A percentile compares a stretch with the other conserved stretches of the same genome.
Conservation (phyloP, 2,329 filamentous ascomycete genomes). For the Clarireedia hainanense region DNA sequence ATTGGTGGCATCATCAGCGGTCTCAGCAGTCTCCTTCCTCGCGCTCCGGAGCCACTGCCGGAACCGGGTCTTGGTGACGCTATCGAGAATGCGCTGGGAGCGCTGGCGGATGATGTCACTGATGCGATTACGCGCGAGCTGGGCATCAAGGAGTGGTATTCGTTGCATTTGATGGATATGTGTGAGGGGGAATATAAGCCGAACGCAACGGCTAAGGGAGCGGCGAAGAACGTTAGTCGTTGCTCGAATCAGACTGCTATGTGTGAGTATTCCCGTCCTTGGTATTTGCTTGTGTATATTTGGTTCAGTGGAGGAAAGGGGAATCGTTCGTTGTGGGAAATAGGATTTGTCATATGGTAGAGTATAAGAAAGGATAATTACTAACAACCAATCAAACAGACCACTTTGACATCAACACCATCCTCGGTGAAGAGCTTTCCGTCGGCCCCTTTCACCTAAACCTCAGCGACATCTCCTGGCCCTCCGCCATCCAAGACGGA, state of each 20-base stretch:
- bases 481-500: slow-evolving; percentile 44
- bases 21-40: slow-evolving; percentile 31
- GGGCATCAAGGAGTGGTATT: slow-evolving; percentile 54
- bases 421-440: slow-evolving; percentile 41
- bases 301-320: no score
- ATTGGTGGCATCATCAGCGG: slow-evolving; percentile 29
- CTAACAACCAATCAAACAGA: slow-evolving; percentile 15
- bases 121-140: slow-evolving; percentile 33
- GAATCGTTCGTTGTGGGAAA: no score
- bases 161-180: slow-evolving; percentile 50
- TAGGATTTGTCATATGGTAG: no score
- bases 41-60: not conserved
- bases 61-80: slow-evolving; percentile 31
- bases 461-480: slow-evolving; percentile 47
- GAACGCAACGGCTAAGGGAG: slow-evolving; percentile 30
- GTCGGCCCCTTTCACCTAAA: slow-evolving; percentile 35
- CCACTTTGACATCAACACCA: slow-evolving; percentile 46
- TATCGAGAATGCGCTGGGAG: slow-evolving; percentile 25
- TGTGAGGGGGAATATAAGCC: slow-evolving; percentile 40
- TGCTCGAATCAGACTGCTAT: slow-evolving; percentile 47
- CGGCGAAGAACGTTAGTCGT: slow-evolving; percentile 42
- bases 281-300: no score
- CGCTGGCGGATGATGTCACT: slow-evolving; percentile 27
- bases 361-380: not conserved
- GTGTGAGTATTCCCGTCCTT: slow-evolving; percentile 30